phyloP scores from a whole-genome alignment of 768 basidiomycete genomes.

The Lactifluus pinguis region DNA sequence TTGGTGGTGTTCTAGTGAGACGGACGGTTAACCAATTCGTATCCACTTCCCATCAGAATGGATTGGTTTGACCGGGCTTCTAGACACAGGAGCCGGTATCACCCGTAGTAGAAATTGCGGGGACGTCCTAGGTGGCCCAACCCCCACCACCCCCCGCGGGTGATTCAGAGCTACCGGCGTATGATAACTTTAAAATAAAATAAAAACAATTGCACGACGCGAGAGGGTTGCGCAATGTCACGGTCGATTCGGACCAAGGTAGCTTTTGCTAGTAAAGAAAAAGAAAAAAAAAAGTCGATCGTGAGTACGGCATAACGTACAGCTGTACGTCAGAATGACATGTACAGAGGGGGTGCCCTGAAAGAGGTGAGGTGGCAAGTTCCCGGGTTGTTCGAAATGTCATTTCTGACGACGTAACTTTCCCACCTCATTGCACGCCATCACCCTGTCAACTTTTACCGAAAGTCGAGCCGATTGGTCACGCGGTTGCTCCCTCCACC shows the following conservation, averaged over 20 bases:
- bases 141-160: too few species aligned
- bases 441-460: not conserved
- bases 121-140: too few species aligned
- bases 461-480: slow-evolving; percentile 11
- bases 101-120: not conserved
- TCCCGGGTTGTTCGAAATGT: slow-evolving; percentile 13
- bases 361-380: slow-evolving; percentile 4
- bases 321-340: slow-evolving; percentile 15
- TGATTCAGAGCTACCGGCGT: too few species aligned
- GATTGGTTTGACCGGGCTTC: not conserved
- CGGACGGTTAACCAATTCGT: not conserved
- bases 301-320: slow-evolving; percentile 10
- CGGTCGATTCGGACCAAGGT: not conserved
- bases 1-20: not conserved
- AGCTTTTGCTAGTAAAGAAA: slow-evolving; percentile 3
- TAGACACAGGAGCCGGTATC: not conserved
- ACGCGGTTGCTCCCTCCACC: not conserved
- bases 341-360: not conserved
- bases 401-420: slow-evolving; percentile 13
- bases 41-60: not conserved
- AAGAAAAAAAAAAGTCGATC: too few species aligned
- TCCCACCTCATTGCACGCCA: slow-evolving; percentile 12
- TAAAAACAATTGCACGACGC: not conserved
- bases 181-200: too few species aligned
- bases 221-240: slow-evolving; percentile 1